These are phyloP conservation scores for Kluyveromyces lactis DNA, from an alignment of 805 yeast species.

Conservation along the genomic window DNA sequence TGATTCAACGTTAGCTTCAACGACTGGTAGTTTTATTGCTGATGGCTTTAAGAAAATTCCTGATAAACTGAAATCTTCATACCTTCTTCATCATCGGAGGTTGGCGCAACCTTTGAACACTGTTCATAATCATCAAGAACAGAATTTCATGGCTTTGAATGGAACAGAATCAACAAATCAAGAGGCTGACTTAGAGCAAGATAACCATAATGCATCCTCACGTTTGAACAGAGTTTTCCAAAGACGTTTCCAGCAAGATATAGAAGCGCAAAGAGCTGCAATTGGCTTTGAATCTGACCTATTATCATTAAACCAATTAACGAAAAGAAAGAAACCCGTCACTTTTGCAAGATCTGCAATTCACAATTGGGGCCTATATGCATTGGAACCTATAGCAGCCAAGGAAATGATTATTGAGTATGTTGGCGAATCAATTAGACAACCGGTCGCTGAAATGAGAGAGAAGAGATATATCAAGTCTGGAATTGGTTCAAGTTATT, in stretches of 20 bases:
- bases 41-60: constrained; percentile 68
- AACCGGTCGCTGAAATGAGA: constrained; percentile 87
- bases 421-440: constrained; percentile 91
- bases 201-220: constrained; percentile 45
- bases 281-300: constrained; percentile 78
- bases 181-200: constrained; percentile 10
- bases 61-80: constrained; percentile 64
- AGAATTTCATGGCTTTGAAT: constrained; percentile 25
- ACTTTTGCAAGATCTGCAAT: constrained; percentile 96
- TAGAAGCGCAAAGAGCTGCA: constrained; percentile 68
- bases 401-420: constrained; percentile 97
- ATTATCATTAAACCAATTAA: constrained; percentile 74
- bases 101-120: constrained; percentile 64
- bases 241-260: constrained; percentile 83
- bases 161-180: constrained; percentile 7
- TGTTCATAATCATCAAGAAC: constrained; percentile 53
- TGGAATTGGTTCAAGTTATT: constrained; percentile 92
- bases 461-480: constrained; percentile 78
- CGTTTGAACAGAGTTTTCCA: constrained; percentile 81
- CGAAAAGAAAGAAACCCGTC: constrained; percentile 86
- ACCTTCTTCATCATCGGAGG: constrained; percentile 74
- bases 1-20: constrained; percentile 30
- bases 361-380: constrained; percentile 97
- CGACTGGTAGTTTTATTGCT: constrained; percentile 57
- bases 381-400: constrained; percentile 90